Evolutionary conservation across 2,329 filamentous ascomycete species (phyloP).

Genomic region (Teratosphaeria gauchensis): DNA sequence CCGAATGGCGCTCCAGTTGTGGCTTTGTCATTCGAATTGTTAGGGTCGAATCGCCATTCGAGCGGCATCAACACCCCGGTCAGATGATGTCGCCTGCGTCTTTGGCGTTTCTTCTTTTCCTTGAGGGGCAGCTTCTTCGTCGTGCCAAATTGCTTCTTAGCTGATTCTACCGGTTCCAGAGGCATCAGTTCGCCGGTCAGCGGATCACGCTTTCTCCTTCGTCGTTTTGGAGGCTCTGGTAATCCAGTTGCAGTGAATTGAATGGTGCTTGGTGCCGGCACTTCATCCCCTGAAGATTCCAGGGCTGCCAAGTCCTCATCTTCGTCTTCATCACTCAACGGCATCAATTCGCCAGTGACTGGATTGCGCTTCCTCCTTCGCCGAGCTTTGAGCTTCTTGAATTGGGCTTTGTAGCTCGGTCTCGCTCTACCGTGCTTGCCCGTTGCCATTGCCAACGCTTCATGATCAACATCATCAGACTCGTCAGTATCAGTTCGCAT

Average conservation of each 20-base stretch:
- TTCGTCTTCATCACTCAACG: conserved; percentile 19
- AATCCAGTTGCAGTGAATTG: not conserved
- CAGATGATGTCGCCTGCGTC: conserved; percentile 20
- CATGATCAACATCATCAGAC: not conserved
- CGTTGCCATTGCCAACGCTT: conserved; percentile 1
- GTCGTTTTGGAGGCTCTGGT: conserved; percentile 5
- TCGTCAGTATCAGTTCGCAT: not conserved
- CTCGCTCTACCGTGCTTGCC: conserved; percentile 21
- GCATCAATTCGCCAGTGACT: conserved; percentile 19
- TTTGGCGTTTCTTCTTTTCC: conserved; percentile 13
- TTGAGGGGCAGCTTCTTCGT: not conserved
- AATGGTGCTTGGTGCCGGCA: not conserved
- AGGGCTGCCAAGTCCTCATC: conserved; percentile 1
- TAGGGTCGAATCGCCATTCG: conserved; percentile 20
- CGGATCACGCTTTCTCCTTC: conserved; percentile 21
- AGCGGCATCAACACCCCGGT: conserved; percentile 24
- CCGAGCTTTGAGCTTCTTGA: conserved; percentile 9
- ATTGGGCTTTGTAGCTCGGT: conserved; percentile 24
- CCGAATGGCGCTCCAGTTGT: not conserved
- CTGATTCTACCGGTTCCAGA: conserved; percentile 1
- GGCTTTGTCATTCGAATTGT: not conserved
- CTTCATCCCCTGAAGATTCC: conserved; percentile 7
- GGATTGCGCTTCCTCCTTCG: conserved; percentile 20
- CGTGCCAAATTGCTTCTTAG: not conserved
- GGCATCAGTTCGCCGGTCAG: conserved; percentile 20